phyloP scores from a whole-genome alignment of 2,329 filamentous ascomycete genomes.

The Alternaria brassicicola region DNA sequence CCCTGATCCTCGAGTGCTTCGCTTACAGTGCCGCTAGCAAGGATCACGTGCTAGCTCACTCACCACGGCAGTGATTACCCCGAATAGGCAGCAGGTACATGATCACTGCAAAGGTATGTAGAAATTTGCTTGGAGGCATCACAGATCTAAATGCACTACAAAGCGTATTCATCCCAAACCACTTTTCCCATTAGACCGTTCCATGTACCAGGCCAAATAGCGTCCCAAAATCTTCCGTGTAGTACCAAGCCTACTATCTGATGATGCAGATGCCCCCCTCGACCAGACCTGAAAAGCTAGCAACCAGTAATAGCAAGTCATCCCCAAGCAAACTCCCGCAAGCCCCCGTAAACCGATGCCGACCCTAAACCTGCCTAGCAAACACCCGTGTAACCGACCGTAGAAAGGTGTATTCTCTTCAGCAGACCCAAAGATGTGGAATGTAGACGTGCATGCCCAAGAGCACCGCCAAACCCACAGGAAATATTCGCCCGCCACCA shows the following conservation, averaged over 20 bases:
- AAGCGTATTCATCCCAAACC: slow-evolving; percentile 16
- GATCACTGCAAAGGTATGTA: background rate
- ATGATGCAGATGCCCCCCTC: slow-evolving; percentile 25
- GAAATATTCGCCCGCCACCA: slow-evolving; percentile 43
- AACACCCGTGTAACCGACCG: slow-evolving; percentile 40
- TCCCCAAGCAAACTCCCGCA: slow-evolving; percentile 33
- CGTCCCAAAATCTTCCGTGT: slow-evolving; percentile 29
- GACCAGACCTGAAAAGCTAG: slow-evolving; percentile 22
- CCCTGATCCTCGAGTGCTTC: slow-evolving; percentile 16
- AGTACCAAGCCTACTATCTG: slow-evolving; percentile 21
- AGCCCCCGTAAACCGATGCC: slow-evolving; percentile 29
- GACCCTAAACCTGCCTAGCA: slow-evolving; percentile 33
- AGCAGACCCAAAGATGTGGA: slow-evolving; percentile 39
- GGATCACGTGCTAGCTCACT: slow-evolving; percentile 20
- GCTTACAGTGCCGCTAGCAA: slow-evolving; percentile 27
- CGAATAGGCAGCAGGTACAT: background rate
- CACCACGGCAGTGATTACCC: slow-evolving; percentile 3
- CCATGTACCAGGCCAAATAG: slow-evolving; percentile 27
- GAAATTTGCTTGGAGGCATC: background rate
- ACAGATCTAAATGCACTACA: background rate
- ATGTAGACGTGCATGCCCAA: slow-evolving; percentile 40
- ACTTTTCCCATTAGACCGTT: slow-evolving; percentile 41
- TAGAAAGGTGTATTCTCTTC: slow-evolving; percentile 40
- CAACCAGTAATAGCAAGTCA: slow-evolving; percentile 23
- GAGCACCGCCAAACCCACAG: slow-evolving; percentile 39